Evolutionary conservation across 2,329 filamentous ascomycete species (phyloP).

Genomic region (Colletotrichum sp.): DNA sequence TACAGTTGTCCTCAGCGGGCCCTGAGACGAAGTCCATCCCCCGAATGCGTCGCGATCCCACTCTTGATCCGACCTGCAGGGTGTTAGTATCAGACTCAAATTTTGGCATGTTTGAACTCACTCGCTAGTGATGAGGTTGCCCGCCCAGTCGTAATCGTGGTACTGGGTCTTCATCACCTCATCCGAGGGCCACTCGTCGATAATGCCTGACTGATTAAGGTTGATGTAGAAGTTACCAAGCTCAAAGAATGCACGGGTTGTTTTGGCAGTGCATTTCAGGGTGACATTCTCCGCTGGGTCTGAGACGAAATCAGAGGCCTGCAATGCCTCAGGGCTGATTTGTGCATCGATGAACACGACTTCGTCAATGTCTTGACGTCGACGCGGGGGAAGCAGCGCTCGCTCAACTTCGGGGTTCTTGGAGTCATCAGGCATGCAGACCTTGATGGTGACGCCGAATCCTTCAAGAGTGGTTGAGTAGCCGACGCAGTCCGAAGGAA

Average conservation of each 20-base stretch:
- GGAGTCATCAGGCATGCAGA: constrained; percentile 3
- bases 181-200: constrained; percentile 7
- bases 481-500: constrained; percentile 6
- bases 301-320: background rate
- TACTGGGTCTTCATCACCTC: constrained; percentile 16
- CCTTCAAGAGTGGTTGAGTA: constrained; percentile 6
- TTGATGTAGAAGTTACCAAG: constrained; percentile 8
- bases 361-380: constrained; percentile 13
- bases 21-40: constrained; percentile 2
- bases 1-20: constrained; percentile 7
- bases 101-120: background rate
- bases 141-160: constrained; percentile 19
- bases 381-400: background rate
- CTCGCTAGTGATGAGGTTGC: constrained; percentile 15
- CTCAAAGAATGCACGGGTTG: constrained; percentile 19
- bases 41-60: constrained; percentile 6
- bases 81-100: background rate
- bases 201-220: background rate
- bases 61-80: background rate
- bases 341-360: constrained; percentile 8
- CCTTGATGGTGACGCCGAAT: constrained; percentile 8
- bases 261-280: constrained; percentile 5
- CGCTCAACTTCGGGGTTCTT: background rate
- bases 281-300: constrained; percentile 11
- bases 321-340: background rate